Conservation (phyloP, 257 asterid genomes). For the Solanum corneliomulleri region DNA sequence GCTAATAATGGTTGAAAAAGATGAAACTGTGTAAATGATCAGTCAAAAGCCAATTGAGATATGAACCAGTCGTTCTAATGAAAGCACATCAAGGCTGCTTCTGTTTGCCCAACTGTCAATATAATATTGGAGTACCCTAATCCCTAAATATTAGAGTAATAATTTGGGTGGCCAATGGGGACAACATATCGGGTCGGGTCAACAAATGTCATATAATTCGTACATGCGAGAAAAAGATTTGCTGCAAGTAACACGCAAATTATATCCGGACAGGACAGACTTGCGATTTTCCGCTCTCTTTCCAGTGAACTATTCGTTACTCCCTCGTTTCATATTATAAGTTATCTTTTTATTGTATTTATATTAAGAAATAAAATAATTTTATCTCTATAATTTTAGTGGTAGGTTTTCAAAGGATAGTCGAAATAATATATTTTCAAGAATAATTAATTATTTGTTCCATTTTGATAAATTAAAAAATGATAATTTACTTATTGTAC, state of each 20-base stretch:
- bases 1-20: not conserved
- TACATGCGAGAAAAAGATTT: not conserved
- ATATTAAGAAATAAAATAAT: too few species aligned
- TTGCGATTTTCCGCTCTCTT: too few species aligned
- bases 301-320: too few species aligned
- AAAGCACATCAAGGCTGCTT: not conserved
- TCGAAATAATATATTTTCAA: too few species aligned
- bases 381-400: too few species aligned
- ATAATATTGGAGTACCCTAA: not conserved
- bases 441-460: too few species aligned
- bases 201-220: not conserved
- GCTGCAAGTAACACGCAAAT: not conserved
- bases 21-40: not conserved
- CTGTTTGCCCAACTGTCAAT: not conserved
- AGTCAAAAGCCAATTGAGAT: not conserved
- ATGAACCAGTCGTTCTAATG: not conserved
- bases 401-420: too few species aligned
- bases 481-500: too few species aligned
- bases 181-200: not conserved
- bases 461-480: too few species aligned
- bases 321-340: too few species aligned
- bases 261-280: too few species aligned
- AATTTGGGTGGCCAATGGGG: not conserved
- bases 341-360: too few species aligned
- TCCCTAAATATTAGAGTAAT: not conserved